A percentile compares a stretch with the other conserved stretches of the same genome.
Conservation (phyloP, 2,329 filamentous ascomycete species). For the Aspergillus sp. region DNA sequence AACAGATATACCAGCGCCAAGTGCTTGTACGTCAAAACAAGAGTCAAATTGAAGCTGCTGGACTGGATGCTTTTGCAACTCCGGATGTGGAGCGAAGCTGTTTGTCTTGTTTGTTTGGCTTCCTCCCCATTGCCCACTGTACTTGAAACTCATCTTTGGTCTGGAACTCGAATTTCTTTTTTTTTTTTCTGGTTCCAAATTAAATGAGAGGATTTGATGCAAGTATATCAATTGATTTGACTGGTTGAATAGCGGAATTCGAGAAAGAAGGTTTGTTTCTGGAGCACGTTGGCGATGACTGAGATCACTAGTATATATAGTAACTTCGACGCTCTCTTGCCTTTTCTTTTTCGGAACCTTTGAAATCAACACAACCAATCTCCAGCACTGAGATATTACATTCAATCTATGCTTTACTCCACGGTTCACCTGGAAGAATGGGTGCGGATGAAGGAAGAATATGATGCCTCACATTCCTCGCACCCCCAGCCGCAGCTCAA, state of each 20-base stretch:
- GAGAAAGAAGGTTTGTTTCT: no score
- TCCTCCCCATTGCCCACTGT: not conserved
- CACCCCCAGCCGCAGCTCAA: not conserved
- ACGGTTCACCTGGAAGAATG: no score
- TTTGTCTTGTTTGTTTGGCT: slow-evolving; percentile 23
- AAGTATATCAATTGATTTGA: not conserved
- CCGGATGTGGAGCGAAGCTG: slow-evolving; percentile 19
- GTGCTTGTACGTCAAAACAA: not conserved
- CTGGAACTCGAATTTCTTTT: not conserved
- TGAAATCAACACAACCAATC: not conserved
- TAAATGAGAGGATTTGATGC: not conserved
- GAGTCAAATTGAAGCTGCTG: slow-evolving; percentile 5
- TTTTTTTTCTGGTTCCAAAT: not conserved
- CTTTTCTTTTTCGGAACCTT: not conserved
- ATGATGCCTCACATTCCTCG: slow-evolving; percentile 5
- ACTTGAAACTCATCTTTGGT: not conserved
- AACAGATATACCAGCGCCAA: not conserved
- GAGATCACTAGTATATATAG: not conserved
- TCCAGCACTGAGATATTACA: not conserved
- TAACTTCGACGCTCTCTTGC: not conserved
- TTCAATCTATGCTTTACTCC: not conserved
- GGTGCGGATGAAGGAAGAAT: not conserved
- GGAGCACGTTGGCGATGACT: no score
- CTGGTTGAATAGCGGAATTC: not conserved
- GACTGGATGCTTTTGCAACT: slow-evolving; percentile 14